These are phyloP conservation scores for Pueraria montana DNA, from an alignment of 306 rosid species.

Conservation along the genomic window DNA sequence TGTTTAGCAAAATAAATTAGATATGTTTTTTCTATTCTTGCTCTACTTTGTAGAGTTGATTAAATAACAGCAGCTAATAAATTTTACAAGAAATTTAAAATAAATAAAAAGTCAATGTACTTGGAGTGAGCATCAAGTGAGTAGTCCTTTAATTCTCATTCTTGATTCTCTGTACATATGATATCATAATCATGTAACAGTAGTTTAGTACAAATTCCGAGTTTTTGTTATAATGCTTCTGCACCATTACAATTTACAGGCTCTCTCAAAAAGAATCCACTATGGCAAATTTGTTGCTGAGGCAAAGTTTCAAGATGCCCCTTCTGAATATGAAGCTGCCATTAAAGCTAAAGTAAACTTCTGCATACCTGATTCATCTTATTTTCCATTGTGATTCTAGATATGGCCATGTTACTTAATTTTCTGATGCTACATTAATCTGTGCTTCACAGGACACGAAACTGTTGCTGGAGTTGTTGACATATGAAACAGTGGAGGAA, in stretches of 20 bases:
- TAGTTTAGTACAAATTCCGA: not conserved
- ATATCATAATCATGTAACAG: constrained; percentile 1
- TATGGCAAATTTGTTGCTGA: constrained; percentile 77
- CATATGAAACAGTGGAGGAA: constrained; percentile 60
- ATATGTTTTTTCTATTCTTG: not conserved
- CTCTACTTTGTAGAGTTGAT: not conserved
- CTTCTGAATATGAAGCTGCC: constrained; percentile 54
- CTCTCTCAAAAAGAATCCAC: constrained; percentile 72
- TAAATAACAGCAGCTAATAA: not conserved
- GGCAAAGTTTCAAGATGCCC: constrained; percentile 61
- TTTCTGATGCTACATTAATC: constrained; percentile 17
- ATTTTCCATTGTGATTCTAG: not conserved
- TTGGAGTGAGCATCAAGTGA: not conserved
- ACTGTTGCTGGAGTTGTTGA: constrained; percentile 55
- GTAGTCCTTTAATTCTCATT: constrained; percentile 15
- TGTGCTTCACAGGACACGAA: constrained; percentile 54
- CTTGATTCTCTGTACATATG: not conserved
- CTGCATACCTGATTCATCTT: not conserved
- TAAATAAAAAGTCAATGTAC: not conserved
- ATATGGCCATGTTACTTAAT: not conserved
- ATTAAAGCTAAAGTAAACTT: constrained; percentile 56
- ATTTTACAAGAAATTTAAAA: not conserved
- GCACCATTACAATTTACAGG: constrained; percentile 51
- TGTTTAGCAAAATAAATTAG: not conserved
- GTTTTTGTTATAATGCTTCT: constrained; percentile 15